Evolutionary conservation across 108 stramenopile species (phyloP), one percentile per base, ranked within the genome.

Genomic region (Stephanodiscus minutulus): DNA sequence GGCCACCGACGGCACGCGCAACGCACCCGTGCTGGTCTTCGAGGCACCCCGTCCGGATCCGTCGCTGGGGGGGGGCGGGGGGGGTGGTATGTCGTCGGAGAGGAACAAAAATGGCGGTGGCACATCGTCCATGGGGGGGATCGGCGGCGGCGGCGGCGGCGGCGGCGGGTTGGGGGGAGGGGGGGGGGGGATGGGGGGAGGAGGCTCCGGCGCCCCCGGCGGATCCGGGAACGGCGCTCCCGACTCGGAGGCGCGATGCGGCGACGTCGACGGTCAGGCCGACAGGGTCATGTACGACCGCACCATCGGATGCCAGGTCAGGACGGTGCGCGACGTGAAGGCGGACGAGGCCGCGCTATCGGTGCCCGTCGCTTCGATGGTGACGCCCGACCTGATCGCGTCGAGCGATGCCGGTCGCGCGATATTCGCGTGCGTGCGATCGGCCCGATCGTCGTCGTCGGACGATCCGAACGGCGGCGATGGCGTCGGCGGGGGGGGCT

Each of bases 1-100:
- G 72, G 93, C 93, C 33, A 94, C 93, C 10, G 93, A 92, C 72
- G 93, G 93, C 35, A 91, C 91, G 29, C 86, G 85, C 48, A 94
- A 94, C 64, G 93, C 93, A 18, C 93, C 91, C 8, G 81, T 94
- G 15, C 78, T 92, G 53, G 55, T 64, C 28, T 87, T 87, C 75
- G 83, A 71, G 35, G 28, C 75, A 13, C 67, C 65, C 21, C 55
- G 55, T 28, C 12, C 59, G 9, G 59, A 50, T 20, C 24, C 48
- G 36, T 36, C 37, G 21, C 18, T 3, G 33, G 33, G 2, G 6
- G 57, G 57, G 15, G 52, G 7, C 27, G 22, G 22, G 29, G 55
- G 55, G 10, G 62, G 61, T 2, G 27, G 27, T 9, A 12, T 1
- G 11, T 8, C 12, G 13, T 44, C 43, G 13, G 11, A 2, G 13